Evolutionary conservation across 805 yeast species (phyloP).

Genomic region (Clavispora carvajalis): DNA sequence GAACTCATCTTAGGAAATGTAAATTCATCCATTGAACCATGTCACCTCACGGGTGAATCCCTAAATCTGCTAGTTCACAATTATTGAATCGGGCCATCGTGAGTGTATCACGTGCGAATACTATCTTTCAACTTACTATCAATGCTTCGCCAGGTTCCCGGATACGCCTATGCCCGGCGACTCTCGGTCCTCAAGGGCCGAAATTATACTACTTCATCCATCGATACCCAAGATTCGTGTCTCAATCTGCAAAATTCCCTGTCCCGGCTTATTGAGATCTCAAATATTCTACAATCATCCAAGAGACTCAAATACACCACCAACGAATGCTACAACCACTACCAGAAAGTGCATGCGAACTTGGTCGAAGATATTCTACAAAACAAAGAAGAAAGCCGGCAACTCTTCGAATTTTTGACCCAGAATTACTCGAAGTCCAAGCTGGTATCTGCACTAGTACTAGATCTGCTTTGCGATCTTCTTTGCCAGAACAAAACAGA

Average conservation of each 20-base stretch:
- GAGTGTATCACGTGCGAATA: neutral
- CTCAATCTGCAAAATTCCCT: neutral
- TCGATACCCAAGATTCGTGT: neutral
- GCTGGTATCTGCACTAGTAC: neutral
- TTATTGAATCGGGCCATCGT: neutral
- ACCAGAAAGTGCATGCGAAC: neutral
- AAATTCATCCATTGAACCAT: too few relatives aligned
- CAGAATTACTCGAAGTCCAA: neutral
- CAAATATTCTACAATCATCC: neutral
- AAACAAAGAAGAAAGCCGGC: neutral
- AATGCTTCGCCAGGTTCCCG: neutral
- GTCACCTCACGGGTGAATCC: too few relatives aligned
- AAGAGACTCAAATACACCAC: conserved; percentile 1
- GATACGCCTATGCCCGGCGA: neutral
- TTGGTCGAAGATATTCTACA: neutral
- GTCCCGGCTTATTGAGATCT: neutral
- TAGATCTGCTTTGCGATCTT: neutral
- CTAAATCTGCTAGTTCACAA: too few relatives aligned
- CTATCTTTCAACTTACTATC: neutral
- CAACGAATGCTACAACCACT: neutral
- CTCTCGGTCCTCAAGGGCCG: neutral
- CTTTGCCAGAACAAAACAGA: neutral
- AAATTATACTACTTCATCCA: neutral
- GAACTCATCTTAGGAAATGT: too few relatives aligned
- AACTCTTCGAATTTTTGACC: neutral